A percentile compares a stretch with the other conserved stretches of the same genome.
These are phyloP conservation scores for Strobilomyces dryophilus DNA, from an alignment of 768 basidiomycete species.

Conservation along the genomic window DNA sequence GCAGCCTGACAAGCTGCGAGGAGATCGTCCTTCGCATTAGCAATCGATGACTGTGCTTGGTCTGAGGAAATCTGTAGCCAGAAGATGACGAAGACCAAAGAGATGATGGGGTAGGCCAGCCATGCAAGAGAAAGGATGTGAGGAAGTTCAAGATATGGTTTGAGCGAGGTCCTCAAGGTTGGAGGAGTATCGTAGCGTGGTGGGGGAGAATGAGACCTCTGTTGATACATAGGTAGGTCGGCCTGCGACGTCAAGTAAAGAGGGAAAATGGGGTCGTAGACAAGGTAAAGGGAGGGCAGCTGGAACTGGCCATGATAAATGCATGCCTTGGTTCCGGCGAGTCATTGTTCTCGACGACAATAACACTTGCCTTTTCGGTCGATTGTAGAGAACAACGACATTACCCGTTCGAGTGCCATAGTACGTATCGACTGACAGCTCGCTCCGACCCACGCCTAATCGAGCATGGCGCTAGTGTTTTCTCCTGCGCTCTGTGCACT, in stretches of 20 bases:
- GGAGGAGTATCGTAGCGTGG: slow-evolving; percentile 56
- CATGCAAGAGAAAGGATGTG: slow-evolving; percentile 84
- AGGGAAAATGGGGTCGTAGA: slow-evolving; percentile 10
- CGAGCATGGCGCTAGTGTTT: slow-evolving; percentile 1
- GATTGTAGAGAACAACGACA: too few relatives aligned
- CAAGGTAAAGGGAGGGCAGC: slow-evolving; percentile 5
- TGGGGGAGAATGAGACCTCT: slow-evolving; percentile 39
- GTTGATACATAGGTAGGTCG: slow-evolving; percentile 30
- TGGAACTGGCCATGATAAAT: slow-evolving; percentile 1
- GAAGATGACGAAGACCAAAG: slow-evolving; percentile 84
- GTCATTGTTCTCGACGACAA: slow-evolving; percentile 32
- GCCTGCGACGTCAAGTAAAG: slow-evolving; percentile 33
- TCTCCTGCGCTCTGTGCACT: slow-evolving; percentile 3
- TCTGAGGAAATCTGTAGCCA: slow-evolving; percentile 71
- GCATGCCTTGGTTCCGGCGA: neutral
- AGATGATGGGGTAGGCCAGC: slow-evolving; percentile 89
- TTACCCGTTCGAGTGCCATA: too few relatives aligned
- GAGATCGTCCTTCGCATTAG: slow-evolving; percentile 69
- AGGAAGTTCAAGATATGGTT: slow-evolving; percentile 78
- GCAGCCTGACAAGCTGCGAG: slow-evolving; percentile 83
- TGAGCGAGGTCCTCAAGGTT: slow-evolving; percentile 41
- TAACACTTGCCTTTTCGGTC: slow-evolving; percentile 24
- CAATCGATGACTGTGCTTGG: slow-evolving; percentile 62
- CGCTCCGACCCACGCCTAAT: too few relatives aligned
- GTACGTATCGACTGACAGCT: too few relatives aligned